Conservation (phyloP, 495 filamentous ascomycete genomes). For the Amphirosellinia nigrospora region DNA sequence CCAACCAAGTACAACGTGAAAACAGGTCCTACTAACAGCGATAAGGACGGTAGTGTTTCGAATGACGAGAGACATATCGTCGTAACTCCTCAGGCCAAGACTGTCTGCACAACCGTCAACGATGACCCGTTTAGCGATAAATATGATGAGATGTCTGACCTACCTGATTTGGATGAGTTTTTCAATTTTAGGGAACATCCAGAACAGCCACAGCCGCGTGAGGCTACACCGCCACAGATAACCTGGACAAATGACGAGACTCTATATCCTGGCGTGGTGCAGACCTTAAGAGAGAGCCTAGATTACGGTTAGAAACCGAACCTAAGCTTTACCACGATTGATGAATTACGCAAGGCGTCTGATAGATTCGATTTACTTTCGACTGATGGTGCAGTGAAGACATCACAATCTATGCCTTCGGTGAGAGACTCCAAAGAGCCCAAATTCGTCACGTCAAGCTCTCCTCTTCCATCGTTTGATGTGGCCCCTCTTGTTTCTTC, state of each 20-base stretch:
- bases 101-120: neutral
- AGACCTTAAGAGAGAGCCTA: slow-evolving; percentile 38
- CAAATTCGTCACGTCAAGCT: neutral
- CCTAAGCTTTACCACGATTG: slow-evolving; percentile 40
- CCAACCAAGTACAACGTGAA: slow-evolving; percentile 28
- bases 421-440: neutral
- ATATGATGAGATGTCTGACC: slow-evolving; percentile 30
- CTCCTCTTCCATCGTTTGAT: neutral
- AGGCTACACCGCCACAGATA: slow-evolving; percentile 42
- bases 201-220: slow-evolving; percentile 23
- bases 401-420: neutral
- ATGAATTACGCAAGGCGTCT: slow-evolving; percentile 39
- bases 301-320: slow-evolving; percentile 38
- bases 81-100: neutral
- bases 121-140: slow-evolving; percentile 10
- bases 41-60: neutral
- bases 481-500: neutral
- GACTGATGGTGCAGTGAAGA: neutral
- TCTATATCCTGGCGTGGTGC: slow-evolving; percentile 30
- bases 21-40: neutral
- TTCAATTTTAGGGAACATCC: neutral
- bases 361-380: slow-evolving; percentile 32
- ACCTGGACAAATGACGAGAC: slow-evolving; percentile 40
- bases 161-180: slow-evolving; percentile 35
- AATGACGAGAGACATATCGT: neutral